Evolutionary conservation across 2,329 filamentous ascomycete genomes (phyloP), one percentile per base, ranked within the genome.

Genomic region (Nigrospora sphaerica): DNA sequence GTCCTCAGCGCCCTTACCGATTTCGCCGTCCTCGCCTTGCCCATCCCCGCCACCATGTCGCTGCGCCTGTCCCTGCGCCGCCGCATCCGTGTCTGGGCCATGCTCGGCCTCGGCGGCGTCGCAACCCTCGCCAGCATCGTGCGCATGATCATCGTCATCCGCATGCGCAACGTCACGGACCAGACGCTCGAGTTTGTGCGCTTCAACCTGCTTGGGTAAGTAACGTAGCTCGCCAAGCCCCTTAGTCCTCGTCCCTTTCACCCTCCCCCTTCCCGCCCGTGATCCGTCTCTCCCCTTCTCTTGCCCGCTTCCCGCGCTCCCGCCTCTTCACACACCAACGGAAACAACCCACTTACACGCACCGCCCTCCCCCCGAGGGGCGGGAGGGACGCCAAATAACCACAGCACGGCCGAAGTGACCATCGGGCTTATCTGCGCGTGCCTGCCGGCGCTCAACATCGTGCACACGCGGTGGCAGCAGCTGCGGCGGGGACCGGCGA

Each of bases 341-440:
- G 23, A n/a, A n/a, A n/a, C n/a, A n/a, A n/a, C 7, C 7, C 23
- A 10, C 23, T 28, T 6, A 28, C 23, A 28, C 23, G 23, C 23
- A 28, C 7, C n/a, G 23, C 23, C 23, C 23, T 4, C 19, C 19
- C 4, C 19, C 4, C 19, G 19, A 6, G 19, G 19, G 19, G n/a
- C n/a, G n/a, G n/a, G n/a, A n/a, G n/a, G n/a, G n/a, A n/a, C n/a
- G n/a, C n/a, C 23, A 28, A 28, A 28, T 2, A 6, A 6, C 5
- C 14, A 28, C 28, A 39, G 43, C 28, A 44, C 42, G 13, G 42
- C 42, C 33, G 46, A 47, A 31, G 36, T 44, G n/a, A 42, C 31
- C 13, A 45, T 48, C 5, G 46, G 42, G 2, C n/a, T 48, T 2
- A 45, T 48, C 39, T 48, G 46, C 12, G 42, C 46, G 17, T 45